Evolutionary conservation across 2,329 filamentous ascomycete genomes (phyloP).

Genomic region (Phaeophleospora eucalypticola): DNA sequence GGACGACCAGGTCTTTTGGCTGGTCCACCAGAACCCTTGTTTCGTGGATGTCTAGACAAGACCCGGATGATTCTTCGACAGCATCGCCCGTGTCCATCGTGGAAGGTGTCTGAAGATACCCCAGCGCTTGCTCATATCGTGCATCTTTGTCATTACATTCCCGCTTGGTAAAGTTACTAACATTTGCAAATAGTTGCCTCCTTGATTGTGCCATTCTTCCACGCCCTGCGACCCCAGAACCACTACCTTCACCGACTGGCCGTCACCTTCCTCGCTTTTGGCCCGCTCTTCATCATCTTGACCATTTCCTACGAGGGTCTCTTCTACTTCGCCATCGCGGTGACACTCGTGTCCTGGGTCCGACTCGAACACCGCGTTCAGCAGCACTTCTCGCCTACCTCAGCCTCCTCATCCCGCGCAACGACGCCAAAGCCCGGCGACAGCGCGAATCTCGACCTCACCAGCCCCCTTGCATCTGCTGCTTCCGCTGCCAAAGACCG

Average conservation of each 20-base stretch:
- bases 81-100: too few relatives aligned
- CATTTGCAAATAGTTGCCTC: conserved; percentile 73
- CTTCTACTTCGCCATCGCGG: conserved; percentile 87
- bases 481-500: conserved; percentile 33
- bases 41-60: too few relatives aligned
- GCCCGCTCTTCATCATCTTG: conserved; percentile 89
- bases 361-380: conserved; percentile 80
- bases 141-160: too few relatives aligned
- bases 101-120: too few relatives aligned
- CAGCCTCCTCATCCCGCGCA: conserved; percentile 21
- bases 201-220: conserved; percentile 73
- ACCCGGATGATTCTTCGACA: too few relatives aligned
- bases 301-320: conserved; percentile 96
- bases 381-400: conserved; percentile 21
- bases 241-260: conserved; percentile 88
- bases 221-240: conserved; percentile 72
- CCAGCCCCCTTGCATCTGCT: conserved; percentile 34
- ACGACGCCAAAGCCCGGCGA: conserved; percentile 3
- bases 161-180: too few relatives aligned
- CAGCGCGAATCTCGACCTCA: conserved; percentile 17
- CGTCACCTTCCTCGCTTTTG: conserved; percentile 86
- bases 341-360: conserved; percentile 82
- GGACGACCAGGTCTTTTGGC: too few relatives aligned
- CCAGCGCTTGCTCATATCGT: too few relatives aligned
- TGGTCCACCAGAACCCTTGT: not conserved